Evolutionary conservation across 495 filamentous ascomycete species (phyloP).

Genomic region (Podospora sp.): DNA sequence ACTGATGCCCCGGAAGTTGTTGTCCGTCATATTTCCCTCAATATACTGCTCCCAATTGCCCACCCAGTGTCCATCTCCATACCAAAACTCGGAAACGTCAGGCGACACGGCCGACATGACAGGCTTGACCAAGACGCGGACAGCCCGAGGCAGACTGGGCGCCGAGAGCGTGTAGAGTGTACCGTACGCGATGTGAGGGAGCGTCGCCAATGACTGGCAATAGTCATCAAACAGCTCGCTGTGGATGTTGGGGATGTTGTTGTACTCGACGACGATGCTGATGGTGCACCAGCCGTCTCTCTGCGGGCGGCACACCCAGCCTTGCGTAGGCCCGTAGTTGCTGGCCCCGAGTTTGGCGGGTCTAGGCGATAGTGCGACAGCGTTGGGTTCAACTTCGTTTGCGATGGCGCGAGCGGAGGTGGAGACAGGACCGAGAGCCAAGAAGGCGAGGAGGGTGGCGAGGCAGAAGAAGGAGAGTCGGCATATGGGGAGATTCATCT

Average conservation of each 20-base stretch:
- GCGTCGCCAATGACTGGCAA: background rate
- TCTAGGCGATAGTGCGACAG: background rate
- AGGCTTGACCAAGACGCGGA: background rate
- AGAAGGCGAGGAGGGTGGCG: background rate
- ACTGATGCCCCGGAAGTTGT: background rate
- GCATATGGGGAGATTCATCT: background rate
- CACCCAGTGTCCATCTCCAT: background rate
- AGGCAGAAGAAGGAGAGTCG: background rate
- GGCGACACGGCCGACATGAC: background rate
- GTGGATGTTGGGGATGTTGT: background rate
- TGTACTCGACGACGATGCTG: background rate
- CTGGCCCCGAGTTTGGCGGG: background rate
- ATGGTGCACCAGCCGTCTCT: background rate
- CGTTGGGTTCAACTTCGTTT: background rate
- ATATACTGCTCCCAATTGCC: background rate
- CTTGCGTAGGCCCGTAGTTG: background rate
- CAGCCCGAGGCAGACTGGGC: background rate
- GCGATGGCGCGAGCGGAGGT: background rate
- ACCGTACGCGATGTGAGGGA: background rate
- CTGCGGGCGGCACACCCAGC: background rate
- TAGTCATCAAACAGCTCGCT: background rate
- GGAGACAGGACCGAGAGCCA: background rate
- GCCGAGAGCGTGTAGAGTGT: background rate
- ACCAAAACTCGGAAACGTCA: background rate
- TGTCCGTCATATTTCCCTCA: background rate